Evolutionary conservation across 352 stramenopile genomes (phyloP).

Genomic region (Phytophthora niederhauseri): DNA sequence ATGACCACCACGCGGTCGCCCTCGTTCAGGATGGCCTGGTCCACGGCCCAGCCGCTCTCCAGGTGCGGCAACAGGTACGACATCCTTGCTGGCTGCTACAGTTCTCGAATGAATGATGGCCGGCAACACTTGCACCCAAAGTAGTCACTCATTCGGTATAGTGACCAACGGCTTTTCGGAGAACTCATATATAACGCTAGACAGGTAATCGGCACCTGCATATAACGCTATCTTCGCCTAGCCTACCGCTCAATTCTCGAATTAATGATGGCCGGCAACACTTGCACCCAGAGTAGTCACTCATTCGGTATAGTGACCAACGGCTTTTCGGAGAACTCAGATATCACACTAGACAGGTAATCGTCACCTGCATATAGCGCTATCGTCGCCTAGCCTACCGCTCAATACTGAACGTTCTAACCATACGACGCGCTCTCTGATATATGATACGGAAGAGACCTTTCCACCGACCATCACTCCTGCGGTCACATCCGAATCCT

Average conservation of each 20-base stretch:
- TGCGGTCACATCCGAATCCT: slow-evolving; percentile 7
- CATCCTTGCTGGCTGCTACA: slow-evolving; percentile 57
- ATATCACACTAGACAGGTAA: neutral
- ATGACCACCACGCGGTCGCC: slow-evolving; percentile 98
- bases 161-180: neutral
- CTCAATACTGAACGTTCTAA: neutral
- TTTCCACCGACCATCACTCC: slow-evolving; percentile 30
- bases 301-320: slow-evolving; percentile 1
- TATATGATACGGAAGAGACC: slow-evolving; percentile 16
- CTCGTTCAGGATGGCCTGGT: slow-evolving; percentile 99
- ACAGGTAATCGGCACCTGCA: neutral
- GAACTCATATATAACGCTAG: neutral
- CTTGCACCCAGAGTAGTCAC: slow-evolving; percentile 14
- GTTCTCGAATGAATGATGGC: neutral
- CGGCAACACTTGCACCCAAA: no score
- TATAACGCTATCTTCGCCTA: neutral
- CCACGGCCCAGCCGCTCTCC: slow-evolving; percentile 97
- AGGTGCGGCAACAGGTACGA: slow-evolving; percentile 99
- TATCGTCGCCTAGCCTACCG: fast-evolving
- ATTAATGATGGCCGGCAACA: neutral
- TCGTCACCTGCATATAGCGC: neutral
- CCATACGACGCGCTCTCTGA: neutral
- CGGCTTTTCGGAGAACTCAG: neutral
- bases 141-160: slow-evolving; percentile 17
- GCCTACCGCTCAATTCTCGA: neutral